Evolutionary conservation across 768 basidiomycete species (phyloP).

Genomic region (Suillus paluster): DNA sequence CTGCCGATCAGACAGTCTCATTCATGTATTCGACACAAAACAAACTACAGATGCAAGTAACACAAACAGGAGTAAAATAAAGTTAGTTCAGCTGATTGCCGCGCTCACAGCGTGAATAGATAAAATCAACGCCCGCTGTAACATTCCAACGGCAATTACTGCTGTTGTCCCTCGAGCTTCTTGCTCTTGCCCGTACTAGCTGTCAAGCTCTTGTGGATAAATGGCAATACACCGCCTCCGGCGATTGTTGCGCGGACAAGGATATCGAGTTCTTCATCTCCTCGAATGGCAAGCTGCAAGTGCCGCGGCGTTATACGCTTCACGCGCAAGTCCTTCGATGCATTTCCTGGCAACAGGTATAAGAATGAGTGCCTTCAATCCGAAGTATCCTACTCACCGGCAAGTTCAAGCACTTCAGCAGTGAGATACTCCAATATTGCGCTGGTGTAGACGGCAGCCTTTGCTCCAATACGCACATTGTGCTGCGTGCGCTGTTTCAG

Average conservation of each 20-base stretch:
- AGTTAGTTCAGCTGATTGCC: neutral
- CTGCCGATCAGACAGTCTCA: neutral
- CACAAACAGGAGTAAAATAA: neutral
- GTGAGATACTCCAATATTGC: conserved; percentile 96
- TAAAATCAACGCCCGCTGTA: conserved; percentile 5
- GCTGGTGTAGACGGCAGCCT: conserved; percentile 95
- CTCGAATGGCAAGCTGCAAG: conserved; percentile 93
- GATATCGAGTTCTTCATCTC: conserved; percentile 96
- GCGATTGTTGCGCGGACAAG: conserved; percentile 95
- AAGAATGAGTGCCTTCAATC: neutral
- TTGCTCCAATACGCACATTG: conserved; percentile 96
- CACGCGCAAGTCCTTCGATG: conserved; percentile 95
- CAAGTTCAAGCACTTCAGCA: conserved; percentile 94
- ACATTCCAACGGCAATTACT: conserved; percentile 1
- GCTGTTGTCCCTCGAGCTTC: conserved; percentile 45
- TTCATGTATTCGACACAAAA: conserved; percentile 1
- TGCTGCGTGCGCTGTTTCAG: conserved; percentile 91
- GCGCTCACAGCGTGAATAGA: neutral
- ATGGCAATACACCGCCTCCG: conserved; percentile 85
- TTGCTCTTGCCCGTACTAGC: conserved; percentile 45
- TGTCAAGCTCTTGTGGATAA: conserved; percentile 87
- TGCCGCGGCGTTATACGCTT: conserved; percentile 98
- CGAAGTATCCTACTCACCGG: conserved; percentile 57
- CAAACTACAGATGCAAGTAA: conserved; percentile 7
- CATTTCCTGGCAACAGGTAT: conserved; percentile 66